Evolutionary conservation across 306 rosid genomes (phyloP).

Genomic region (Glycine soja): DNA sequence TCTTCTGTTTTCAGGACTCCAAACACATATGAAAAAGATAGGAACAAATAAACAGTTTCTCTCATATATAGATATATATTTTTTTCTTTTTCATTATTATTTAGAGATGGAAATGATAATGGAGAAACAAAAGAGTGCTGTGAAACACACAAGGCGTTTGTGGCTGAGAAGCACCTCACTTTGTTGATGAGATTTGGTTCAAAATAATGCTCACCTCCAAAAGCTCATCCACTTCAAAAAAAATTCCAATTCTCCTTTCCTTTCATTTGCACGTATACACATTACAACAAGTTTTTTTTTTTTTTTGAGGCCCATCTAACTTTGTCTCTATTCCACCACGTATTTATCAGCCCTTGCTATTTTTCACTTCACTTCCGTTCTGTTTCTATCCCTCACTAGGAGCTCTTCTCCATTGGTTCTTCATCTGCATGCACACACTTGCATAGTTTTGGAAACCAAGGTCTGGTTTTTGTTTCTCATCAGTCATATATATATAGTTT

Average conservation of each 20-base stretch:
- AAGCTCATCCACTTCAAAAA: constrained; percentile 71
- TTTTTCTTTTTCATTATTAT: constrained; percentile 1
- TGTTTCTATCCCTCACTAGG: constrained; percentile 48
- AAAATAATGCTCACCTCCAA: constrained; percentile 76
- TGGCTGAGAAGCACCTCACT: constrained; percentile 60
- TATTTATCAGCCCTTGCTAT: constrained; percentile 48
- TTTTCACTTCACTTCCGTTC: constrained; percentile 48
- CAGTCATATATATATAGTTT: no score
- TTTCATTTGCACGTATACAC: constrained; percentile 11
- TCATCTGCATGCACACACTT: constrained; percentile 58
- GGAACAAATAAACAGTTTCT: constrained; percentile 26
- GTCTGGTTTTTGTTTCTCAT: constrained; percentile 23
- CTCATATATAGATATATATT: no score
- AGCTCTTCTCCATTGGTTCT: constrained; percentile 51
- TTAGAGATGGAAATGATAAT: constrained; percentile 49
- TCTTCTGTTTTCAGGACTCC: constrained; percentile 16
- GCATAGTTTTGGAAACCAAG: constrained; percentile 55
- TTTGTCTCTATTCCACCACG: constrained; percentile 51
- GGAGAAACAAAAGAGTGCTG: constrained; percentile 51
- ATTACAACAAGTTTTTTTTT: constrained; percentile 36
- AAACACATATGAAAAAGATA: constrained; percentile 26
- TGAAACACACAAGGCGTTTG: constrained; percentile 72
- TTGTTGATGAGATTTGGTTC: constrained; percentile 68
- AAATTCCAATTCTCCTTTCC: constrained; percentile 15
- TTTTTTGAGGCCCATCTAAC: constrained; percentile 47